These are phyloP conservation scores for Nannizziopsis barbatae DNA, from an alignment of 2,329 filamentous ascomycete genomes.

Conservation along the genomic window DNA sequence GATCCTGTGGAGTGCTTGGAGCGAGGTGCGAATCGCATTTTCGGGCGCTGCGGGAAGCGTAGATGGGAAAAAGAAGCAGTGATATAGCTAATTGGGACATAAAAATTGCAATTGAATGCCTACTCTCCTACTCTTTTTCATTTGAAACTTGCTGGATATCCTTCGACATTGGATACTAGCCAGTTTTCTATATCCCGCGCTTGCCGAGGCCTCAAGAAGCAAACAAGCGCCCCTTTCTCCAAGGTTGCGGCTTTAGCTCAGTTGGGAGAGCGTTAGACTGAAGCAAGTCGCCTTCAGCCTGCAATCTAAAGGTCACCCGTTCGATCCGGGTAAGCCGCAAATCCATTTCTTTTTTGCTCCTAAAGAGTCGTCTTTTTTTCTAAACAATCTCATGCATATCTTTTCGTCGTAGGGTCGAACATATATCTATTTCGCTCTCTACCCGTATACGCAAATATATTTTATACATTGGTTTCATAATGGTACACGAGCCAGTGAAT, in stretches of 20 bases:
- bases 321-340: slow-evolving; percentile 7
- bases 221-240: too few relatives aligned
- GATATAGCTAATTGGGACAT: neutral
- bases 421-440: too few relatives aligned
- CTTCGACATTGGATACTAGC: too few relatives aligned
- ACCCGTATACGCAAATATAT: too few relatives aligned
- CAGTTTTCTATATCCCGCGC: too few relatives aligned
- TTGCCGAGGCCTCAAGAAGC: too few relatives aligned
- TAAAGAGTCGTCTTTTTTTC: neutral
- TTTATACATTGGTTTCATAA: too few relatives aligned
- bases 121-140: too few relatives aligned
- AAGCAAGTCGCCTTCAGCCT: neutral
- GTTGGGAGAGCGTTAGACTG: slow-evolving; percentile 8
- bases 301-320: slow-evolving; percentile 7
- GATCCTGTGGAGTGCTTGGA: slow-evolving; percentile 44
- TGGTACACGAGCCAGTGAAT: too few relatives aligned
- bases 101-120: too few relatives aligned
- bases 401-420: neutral
- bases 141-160: too few relatives aligned
- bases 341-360: neutral
- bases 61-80: slow-evolving; percentile 8
- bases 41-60: slow-evolving; percentile 15
- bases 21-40: slow-evolving; percentile 34
- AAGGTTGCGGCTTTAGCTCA: slow-evolving; percentile 5
- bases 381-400: too few relatives aligned